phyloP scores from a whole-genome alignment of 2,329 filamentous ascomycete genomes.

The Ascochyta viciae-villosae region DNA sequence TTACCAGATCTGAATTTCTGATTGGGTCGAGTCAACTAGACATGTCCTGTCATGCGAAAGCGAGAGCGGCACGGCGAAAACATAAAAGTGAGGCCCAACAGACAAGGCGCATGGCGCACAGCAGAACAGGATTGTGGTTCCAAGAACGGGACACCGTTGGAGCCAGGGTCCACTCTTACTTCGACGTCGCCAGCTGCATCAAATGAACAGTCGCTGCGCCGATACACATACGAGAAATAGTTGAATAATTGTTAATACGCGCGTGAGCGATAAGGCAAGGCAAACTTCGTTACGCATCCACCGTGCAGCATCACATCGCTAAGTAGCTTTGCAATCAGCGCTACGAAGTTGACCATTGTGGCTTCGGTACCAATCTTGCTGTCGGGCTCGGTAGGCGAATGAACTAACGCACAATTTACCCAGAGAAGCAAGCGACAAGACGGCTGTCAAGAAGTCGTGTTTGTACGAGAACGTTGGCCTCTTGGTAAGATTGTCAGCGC shows the following conservation, averaged over 20 bases:
- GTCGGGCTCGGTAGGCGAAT: constrained; percentile 2
- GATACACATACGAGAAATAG: constrained; percentile 31
- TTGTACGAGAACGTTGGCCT: background rate
- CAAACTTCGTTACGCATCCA: background rate
- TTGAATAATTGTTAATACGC: constrained; percentile 31
- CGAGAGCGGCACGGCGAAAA: constrained; percentile 32
- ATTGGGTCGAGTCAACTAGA: background rate
- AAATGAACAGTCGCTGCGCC: constrained; percentile 18
- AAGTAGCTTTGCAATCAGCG: constrained; percentile 27
- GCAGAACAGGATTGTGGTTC: constrained; percentile 28
- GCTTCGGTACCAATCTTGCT: background rate
- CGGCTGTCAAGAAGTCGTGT: background rate
- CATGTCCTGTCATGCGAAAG: constrained; percentile 13
- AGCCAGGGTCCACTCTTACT: constrained; percentile 14
- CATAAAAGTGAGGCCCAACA: constrained; percentile 20
- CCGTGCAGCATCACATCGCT: constrained; percentile 19
- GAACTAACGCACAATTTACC: constrained; percentile 11
- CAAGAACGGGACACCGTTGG: constrained; percentile 11
- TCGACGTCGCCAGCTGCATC: constrained; percentile 18
- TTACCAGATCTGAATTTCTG: background rate
- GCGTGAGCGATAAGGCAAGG: constrained; percentile 40
- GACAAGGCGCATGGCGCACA: constrained; percentile 18
- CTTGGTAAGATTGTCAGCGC: background rate
- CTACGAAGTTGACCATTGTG: constrained; percentile 18
- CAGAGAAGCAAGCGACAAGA: constrained; percentile 3